Conservation (phyloP, 2,329 filamentous ascomycete genomes). For the Sporothrix globosa region DNA sequence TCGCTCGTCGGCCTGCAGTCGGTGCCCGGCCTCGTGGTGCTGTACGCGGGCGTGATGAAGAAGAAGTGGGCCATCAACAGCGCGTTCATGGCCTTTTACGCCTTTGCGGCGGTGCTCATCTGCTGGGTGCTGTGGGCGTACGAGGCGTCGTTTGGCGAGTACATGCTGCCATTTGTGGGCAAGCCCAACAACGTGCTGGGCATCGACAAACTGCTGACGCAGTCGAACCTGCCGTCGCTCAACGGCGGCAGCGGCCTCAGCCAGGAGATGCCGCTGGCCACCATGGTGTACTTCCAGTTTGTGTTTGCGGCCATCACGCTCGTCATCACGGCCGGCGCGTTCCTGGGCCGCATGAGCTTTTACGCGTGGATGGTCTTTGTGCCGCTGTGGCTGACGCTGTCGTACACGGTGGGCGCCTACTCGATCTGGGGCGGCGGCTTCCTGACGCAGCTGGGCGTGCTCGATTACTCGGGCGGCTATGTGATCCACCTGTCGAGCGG, state of each 20-base stretch:
- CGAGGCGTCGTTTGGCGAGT: constrained; percentile 52
- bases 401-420: constrained; percentile 38
- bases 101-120: constrained; percentile 52
- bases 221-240: constrained; percentile 49
- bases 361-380: constrained; percentile 57
- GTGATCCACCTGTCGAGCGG: constrained; percentile 58
- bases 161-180: constrained; percentile 56
- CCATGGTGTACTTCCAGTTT: constrained; percentile 59
- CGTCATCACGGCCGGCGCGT: constrained; percentile 52
- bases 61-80: constrained; percentile 55
- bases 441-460: constrained; percentile 49
- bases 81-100: constrained; percentile 57
- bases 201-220: constrained; percentile 50
- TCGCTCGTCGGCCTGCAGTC: constrained; percentile 55
- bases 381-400: constrained; percentile 53
- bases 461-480: constrained; percentile 58
- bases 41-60: constrained; percentile 54
- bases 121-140: constrained; percentile 56
- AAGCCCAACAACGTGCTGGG: constrained; percentile 51
- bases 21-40: constrained; percentile 53
- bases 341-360: constrained; percentile 55
- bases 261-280: constrained; percentile 51
- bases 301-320: constrained; percentile 57
- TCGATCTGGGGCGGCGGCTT: constrained; percentile 39
- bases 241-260: constrained; percentile 37